These are phyloP conservation scores for Balansia obtecta DNA, from an alignment of 2,329 filamentous ascomycete genomes.

Conservation along the genomic window DNA sequence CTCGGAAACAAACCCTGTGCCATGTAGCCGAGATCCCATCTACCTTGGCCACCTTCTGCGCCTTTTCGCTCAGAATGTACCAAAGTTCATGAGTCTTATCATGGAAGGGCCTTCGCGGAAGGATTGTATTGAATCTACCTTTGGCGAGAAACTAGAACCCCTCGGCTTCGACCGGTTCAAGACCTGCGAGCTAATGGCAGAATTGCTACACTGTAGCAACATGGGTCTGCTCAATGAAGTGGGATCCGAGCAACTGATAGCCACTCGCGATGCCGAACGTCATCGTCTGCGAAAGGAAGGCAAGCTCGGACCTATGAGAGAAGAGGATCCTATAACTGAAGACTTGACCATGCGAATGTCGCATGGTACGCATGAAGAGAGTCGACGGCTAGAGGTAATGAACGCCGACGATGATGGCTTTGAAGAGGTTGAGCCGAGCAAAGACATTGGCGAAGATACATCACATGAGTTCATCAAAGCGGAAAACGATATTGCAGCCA, in stretches of 20 bases:
- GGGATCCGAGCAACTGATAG: conserved; percentile 80
- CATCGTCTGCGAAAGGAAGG: conserved; percentile 69
- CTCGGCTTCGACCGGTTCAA: conserved; percentile 97
- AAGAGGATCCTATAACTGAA: conserved; percentile 35
- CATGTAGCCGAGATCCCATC: conserved; percentile 82
- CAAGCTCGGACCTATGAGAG: conserved; percentile 39
- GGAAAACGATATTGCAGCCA: conserved; percentile 34
- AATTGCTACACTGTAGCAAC: conserved; percentile 93
- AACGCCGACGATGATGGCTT: conserved; percentile 85
- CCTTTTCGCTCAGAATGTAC: conserved; percentile 80
- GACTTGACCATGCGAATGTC: conserved; percentile 47
- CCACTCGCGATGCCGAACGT: conserved; percentile 65
- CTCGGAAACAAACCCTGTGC: conserved; percentile 63
- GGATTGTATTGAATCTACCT: conserved; percentile 70
- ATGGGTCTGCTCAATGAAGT: conserved; percentile 92
- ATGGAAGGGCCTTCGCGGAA: conserved; percentile 64
- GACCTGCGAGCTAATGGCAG: conserved; percentile 97
- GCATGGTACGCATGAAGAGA: conserved; percentile 40
- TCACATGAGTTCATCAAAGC: conserved; percentile 57
- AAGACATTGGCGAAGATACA: conserved; percentile 60
- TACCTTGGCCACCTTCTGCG: conserved; percentile 85
- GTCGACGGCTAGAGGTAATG: conserved; percentile 62
- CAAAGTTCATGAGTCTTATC: conserved; percentile 86
- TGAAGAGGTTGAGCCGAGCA: conserved; percentile 66
- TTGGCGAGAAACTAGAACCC: conserved; percentile 82